Evolutionary conservation across 2,329 filamentous ascomycete species (phyloP).

Genomic region (Ophiostoma novo-ulmi): DNA sequence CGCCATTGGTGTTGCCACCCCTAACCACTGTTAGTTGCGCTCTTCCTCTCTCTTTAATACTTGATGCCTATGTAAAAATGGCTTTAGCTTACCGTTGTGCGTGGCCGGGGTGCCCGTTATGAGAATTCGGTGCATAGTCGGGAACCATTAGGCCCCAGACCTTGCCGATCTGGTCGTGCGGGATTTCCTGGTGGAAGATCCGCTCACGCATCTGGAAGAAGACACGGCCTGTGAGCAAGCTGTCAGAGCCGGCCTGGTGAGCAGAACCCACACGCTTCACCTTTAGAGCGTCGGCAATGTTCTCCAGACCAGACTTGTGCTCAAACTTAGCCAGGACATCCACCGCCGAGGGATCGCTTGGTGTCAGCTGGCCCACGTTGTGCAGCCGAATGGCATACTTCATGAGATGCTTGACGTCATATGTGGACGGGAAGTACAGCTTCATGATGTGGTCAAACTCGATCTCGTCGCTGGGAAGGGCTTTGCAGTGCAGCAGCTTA

Average conservation of each 20-base stretch:
- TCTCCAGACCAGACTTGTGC: conserved; percentile 85
- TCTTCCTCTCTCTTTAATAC: neutral
- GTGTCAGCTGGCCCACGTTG: conserved; percentile 57
- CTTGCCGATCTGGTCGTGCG: conserved; percentile 78
- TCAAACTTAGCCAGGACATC: conserved; percentile 81
- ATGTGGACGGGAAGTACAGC: conserved; percentile 87
- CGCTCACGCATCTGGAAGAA: conserved; percentile 90
- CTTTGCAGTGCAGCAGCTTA: conserved; percentile 80
- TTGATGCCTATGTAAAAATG: neutral
- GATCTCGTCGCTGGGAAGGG: conserved; percentile 80
- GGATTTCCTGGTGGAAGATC: conserved; percentile 78
- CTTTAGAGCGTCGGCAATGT: conserved; percentile 87
- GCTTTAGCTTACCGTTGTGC: neutral
- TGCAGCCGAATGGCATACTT: conserved; percentile 75
- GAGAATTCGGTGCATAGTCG: conserved; percentile 43
- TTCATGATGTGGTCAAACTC: conserved; percentile 86
- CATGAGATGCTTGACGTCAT: conserved; percentile 96
- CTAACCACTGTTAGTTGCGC: neutral
- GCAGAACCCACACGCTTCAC: conserved; percentile 81
- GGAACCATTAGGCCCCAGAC: conserved; percentile 87
- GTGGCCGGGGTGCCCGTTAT: conserved; percentile 9
- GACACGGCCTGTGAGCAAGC: conserved; percentile 84
- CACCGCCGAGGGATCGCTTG: conserved; percentile 57
- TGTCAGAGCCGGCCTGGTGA: conserved; percentile 91
- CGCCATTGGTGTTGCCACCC: conserved; percentile 36